Evolutionary conservation across 75 land plant genomes (phyloP), one percentile per base, ranked within the genome.

Genomic region (Pinus taeda): DNA sequence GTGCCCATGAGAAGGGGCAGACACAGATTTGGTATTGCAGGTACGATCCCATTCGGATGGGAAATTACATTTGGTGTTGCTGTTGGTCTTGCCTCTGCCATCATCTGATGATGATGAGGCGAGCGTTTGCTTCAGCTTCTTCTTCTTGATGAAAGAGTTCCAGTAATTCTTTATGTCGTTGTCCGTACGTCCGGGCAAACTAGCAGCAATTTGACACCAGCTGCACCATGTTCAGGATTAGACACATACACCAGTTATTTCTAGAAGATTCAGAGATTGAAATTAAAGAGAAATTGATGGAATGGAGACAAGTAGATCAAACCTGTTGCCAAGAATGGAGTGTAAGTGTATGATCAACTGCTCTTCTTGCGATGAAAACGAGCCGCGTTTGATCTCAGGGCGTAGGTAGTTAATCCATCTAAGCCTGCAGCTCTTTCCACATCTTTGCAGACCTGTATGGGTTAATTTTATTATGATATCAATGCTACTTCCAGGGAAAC

Each of bases 101-200:
- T 45, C 53, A 45, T 11, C 11, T 9, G 55, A 9, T 49, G 12
- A 49, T 49, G 12, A 49, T 9, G 55, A 49, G 55, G 1, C 0
- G 12, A 49, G 55, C 55, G 55, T 9, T 1, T 49, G 13, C 9
- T 49, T 49, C 12, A 49, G 24, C 73, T 29, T 29, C 76, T 75
- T 75, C 61, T 75, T 75, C 15, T 61, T 29, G 61, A 75, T 57
- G 30, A 57, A 61, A 3, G 76, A 75, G 37, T 75, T 59, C 76
- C 76, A 75, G 58, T 57, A 75, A 42, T 75, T 75, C 76, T 75
- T 75, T 33, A 75, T 75, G 30, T 75, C 76, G 37, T 61, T 75
- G 61, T 75, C 76, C 3, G 76, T 75, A 15, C 76, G 60, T 26
- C 76, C 76, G 5, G 76, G 76, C 58, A 75, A 26, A 24, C 59